Evolutionary conservation across 2,329 filamentous ascomycete genomes (phyloP).

Genomic region (Stachybotrys elegans): DNA sequence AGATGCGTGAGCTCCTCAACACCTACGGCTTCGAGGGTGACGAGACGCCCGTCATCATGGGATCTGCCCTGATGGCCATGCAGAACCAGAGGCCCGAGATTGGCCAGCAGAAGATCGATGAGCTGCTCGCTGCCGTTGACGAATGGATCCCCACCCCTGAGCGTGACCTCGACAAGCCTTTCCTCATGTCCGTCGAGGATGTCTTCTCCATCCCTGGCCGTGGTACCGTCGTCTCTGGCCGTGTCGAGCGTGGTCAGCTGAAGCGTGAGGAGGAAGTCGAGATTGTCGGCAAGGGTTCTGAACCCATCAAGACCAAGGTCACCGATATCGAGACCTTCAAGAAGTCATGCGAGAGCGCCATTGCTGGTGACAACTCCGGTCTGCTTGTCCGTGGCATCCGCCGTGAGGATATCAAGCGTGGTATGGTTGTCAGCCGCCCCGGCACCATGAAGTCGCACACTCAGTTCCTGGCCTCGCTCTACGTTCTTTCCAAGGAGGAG

Average conservation of each 20-base stretch:
- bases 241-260: conserved; percentile 90
- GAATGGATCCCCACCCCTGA: conserved; percentile 92
- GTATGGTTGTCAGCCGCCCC: conserved; percentile 88
- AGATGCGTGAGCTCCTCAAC: conserved; percentile 94
- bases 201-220: conserved; percentile 87
- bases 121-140: conserved; percentile 86
- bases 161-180: conserved; percentile 95
- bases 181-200: conserved; percentile 97
- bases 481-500: conserved; percentile 96
- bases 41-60: conserved; percentile 94
- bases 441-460: conserved; percentile 80
- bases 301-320: conserved; percentile 95
- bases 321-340: conserved; percentile 99
- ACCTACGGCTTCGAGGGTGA: conserved; percentile 98
- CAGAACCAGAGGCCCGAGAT: conserved; percentile 85
- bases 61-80: conserved; percentile 90
- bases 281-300: conserved; percentile 78
- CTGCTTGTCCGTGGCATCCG: conserved; percentile 93
- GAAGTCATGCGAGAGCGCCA: conserved; percentile 96
- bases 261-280: conserved; percentile 96
- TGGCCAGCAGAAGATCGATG: conserved; percentile 81
- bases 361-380: conserved; percentile 96
- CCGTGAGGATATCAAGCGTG: conserved; percentile 89
- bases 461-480: conserved; percentile 93
- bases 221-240: conserved; percentile 93